Conservation (phyloP, 2,329 filamentous ascomycete genomes). For the Arthrobotrys musiformis region DNA sequence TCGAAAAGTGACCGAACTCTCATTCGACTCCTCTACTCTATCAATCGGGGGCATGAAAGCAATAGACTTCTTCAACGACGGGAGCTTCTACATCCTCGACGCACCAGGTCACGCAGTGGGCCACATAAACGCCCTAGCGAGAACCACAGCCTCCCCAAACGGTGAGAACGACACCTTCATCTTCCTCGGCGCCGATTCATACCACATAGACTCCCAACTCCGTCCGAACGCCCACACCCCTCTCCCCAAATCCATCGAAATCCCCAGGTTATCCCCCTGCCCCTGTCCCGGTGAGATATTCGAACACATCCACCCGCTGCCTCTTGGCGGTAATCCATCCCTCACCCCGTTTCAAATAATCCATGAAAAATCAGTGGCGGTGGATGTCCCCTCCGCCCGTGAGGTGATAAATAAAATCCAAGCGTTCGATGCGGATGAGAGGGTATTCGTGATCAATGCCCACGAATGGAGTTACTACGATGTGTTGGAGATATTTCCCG, state of each 20-base stretch:
- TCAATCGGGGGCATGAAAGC: conserved; percentile 66
- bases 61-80: conserved; percentile 69
- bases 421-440: conserved; percentile 65
- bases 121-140: conserved; percentile 67
- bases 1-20: conserved; percentile 62
- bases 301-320: conserved; percentile 35
- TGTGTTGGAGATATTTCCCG: conserved; percentile 67
- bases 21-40: conserved; percentile 61
- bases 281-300: conserved; percentile 45
- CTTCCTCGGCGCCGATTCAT: conserved; percentile 67
- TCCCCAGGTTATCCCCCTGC: conserved; percentile 54
- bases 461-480: conserved; percentile 65
- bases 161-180: conserved; percentile 62
- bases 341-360: conserved; percentile 62
- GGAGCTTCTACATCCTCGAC: conserved; percentile 69
- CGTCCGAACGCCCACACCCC: conserved; percentile 64
- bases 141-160: conserved; percentile 51
- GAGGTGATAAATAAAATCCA: conserved; percentile 65
- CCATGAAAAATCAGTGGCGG: conserved; percentile 50
- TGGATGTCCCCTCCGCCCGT: conserved; percentile 61
- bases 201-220: conserved; percentile 65
- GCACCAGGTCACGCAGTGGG: conserved; percentile 68
- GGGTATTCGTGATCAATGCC: conserved; percentile 65
- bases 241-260: conserved; percentile 60
- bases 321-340: conserved; percentile 17